Evolutionary conservation across 192 early-diverging fungal species (phyloP).

Genomic region (Backusella circina): DNA sequence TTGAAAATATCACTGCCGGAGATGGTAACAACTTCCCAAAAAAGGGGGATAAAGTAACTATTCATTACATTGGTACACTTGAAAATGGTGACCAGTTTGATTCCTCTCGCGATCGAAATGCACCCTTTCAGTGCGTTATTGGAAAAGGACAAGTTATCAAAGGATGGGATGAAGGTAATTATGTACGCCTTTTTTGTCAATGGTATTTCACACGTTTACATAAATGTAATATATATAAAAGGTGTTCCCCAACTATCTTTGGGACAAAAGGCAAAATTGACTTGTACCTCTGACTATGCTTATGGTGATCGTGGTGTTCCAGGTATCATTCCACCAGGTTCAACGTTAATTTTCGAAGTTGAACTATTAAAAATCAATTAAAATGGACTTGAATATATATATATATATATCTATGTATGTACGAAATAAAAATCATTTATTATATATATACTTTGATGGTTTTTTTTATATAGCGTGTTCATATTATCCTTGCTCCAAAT

Average conservation of each 20-base stretch:
- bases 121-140: constrained; percentile 86
- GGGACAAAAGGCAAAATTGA: constrained; percentile 82
- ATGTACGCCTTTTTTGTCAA: background rate
- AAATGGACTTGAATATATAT: background rate
- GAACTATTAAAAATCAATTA: constrained; percentile 32
- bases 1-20: constrained; percentile 38
- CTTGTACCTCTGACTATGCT: constrained; percentile 78
- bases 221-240: constrained; percentile 26
- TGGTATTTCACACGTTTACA: background rate
- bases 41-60: constrained; percentile 62
- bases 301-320: constrained; percentile 33
- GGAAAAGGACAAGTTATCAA: constrained; percentile 93
- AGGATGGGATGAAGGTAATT: constrained; percentile 58
- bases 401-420: background rate
- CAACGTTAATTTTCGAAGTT: constrained; percentile 37
- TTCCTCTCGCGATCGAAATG: constrained; percentile 75
- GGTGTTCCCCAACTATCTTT: constrained; percentile 94
- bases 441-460: background rate
- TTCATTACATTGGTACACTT: constrained; percentile 64
- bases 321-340: constrained; percentile 34
- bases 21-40: constrained; percentile 56
- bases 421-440: background rate
- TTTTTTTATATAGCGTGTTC: background rate
- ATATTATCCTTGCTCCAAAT: background rate
- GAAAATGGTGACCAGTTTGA: constrained; percentile 82